phyloP scores from a whole-genome alignment of 257 asterid species.

The Gynochthodes officinalis region DNA sequence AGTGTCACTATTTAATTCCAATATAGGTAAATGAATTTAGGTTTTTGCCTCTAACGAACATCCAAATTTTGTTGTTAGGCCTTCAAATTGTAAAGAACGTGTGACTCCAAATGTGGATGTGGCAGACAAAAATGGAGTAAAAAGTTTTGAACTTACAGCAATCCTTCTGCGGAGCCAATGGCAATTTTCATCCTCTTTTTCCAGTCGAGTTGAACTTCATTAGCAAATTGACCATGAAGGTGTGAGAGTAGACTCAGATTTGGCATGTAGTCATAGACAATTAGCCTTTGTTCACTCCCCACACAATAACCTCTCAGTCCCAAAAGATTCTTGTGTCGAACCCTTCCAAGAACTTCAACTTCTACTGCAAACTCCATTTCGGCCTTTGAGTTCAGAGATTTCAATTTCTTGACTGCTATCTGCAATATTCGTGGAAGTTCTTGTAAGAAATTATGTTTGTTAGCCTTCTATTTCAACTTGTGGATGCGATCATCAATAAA shows the following conservation, averaged over 20 bases:
- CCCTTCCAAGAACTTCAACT: slow-evolving; percentile 85
- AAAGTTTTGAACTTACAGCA: slow-evolving; percentile 41
- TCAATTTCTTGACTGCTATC: slow-evolving; percentile 86
- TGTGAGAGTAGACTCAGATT: slow-evolving; percentile 82
- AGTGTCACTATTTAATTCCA: too few species aligned
- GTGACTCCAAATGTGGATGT: neutral
- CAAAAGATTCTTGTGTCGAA: slow-evolving; percentile 69
- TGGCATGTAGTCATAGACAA: slow-evolving; percentile 85
- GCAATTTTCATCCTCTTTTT: slow-evolving; percentile 62
- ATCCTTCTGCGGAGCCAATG: slow-evolving; percentile 71
- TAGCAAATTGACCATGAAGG: slow-evolving; percentile 67
- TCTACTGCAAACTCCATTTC: slow-evolving; percentile 91
- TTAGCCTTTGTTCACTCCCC: slow-evolving; percentile 68
- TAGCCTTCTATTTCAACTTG: neutral
- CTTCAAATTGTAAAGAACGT: neutral
- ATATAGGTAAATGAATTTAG: too few species aligned
- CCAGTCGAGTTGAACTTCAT: slow-evolving; percentile 69
- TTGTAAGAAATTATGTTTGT: neutral
- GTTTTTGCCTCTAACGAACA: too few species aligned
- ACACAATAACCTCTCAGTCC: slow-evolving; percentile 80
- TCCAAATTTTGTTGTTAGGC: neutral
- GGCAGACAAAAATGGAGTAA: too few species aligned
- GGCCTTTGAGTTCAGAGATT: slow-evolving; percentile 79
- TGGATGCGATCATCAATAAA: neutral
- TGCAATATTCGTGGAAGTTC: slow-evolving; percentile 8